Conservation (phyloP, 2,329 filamentous ascomycete genomes). For the Calonectria hawksworthii region DNA sequence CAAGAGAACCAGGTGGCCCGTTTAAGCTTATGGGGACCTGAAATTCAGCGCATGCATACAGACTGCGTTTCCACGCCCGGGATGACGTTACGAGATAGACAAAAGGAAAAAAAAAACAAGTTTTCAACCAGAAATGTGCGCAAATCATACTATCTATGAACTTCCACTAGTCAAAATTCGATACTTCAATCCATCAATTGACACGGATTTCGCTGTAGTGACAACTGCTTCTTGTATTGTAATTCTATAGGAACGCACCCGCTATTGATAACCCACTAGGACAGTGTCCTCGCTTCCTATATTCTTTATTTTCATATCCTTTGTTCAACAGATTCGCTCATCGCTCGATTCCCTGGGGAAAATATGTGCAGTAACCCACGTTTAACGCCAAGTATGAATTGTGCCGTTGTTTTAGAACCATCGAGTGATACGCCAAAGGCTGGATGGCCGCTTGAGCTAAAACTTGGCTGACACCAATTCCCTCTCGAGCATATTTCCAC, state of each 20-base stretch:
- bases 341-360: background rate
- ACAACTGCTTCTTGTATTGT: background rate
- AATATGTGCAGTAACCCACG: background rate
- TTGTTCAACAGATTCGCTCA: background rate
- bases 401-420: background rate
- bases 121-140: slow-evolving; percentile 4
- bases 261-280: background rate
- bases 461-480: background rate
- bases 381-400: background rate
- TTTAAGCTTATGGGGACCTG: slow-evolving; percentile 1
- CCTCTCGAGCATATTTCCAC: background rate
- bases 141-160: background rate
- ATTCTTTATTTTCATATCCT: background rate
- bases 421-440: background rate
- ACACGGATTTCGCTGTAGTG: background rate
- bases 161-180: background rate
- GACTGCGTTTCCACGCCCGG: slow-evolving; percentile 34
- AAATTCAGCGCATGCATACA: slow-evolving; percentile 35
- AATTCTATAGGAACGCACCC: background rate
- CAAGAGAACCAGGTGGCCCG: slow-evolving; percentile 33
- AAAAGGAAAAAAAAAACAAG: slow-evolving; percentile 41
- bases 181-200: background rate
- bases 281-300: background rate
- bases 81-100: slow-evolving; percentile 46
- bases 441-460: background rate